phyloP scores from a whole-genome alignment of 148 eudicot genomes.

The Rhododendron simsii region DNA sequence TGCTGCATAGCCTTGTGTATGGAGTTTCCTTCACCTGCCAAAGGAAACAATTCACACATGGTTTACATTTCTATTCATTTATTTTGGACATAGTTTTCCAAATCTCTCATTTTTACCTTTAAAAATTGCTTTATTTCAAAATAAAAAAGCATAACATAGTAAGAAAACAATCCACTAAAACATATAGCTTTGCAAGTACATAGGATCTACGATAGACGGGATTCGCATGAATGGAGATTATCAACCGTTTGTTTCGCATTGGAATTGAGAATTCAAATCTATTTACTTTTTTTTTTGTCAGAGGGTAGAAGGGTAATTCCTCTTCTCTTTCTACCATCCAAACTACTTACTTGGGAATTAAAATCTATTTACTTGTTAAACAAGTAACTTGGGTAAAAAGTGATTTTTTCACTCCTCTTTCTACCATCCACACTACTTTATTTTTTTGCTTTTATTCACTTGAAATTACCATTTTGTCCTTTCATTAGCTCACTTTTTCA shows the following conservation, averaged over 20 bases:
- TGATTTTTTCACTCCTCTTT: background rate
- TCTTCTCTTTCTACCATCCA: too few relatives aligned
- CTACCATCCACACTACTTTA: background rate
- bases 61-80: background rate
- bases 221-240: too few relatives aligned
- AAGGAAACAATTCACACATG: background rate
- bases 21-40: constrained; percentile 14
- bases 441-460: background rate
- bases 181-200: background rate
- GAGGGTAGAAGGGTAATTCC: too few relatives aligned
- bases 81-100: background rate
- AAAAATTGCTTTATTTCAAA: too few relatives aligned
- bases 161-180: background rate
- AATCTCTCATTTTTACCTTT: background rate
- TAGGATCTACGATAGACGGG: too few relatives aligned
- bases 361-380: too few relatives aligned
- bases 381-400: too few relatives aligned
- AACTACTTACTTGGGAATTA: too few relatives aligned
- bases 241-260: background rate
- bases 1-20: constrained; percentile 18
- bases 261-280: background rate
- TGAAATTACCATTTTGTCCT: background rate
- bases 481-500: background rate
- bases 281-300: too few relatives aligned
- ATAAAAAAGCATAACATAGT: background rate